Conservation (phyloP, 495 filamentous ascomycete genomes). For the Cercophora scortea region DNA sequence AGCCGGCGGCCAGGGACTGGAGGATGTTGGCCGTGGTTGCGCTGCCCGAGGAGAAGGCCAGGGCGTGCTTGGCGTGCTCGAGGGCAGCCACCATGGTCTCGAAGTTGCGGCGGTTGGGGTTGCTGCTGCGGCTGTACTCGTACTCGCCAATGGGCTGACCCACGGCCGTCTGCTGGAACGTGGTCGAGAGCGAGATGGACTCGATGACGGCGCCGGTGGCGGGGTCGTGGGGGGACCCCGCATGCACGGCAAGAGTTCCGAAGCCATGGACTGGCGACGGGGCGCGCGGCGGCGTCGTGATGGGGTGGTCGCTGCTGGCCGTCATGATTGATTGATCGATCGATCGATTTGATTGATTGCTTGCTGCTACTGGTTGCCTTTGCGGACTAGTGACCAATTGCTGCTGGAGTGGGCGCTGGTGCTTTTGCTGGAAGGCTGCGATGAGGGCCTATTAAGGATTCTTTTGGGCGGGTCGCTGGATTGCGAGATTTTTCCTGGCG, state of each 20-base stretch:
- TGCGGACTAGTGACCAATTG: background rate
- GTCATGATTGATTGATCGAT: conserved; percentile 25
- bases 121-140: conserved; percentile 87
- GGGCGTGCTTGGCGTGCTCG: conserved; percentile 84
- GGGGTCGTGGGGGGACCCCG: conserved; percentile 83
- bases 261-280: conserved; percentile 52
- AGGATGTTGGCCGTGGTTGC: conserved; percentile 89
- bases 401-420: background rate
- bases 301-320: conserved; percentile 28
- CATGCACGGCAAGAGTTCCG: conserved; percentile 90
- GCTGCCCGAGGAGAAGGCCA: conserved; percentile 92
- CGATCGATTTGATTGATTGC: too few species aligned
- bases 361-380: background rate
- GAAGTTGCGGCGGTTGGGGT: conserved; percentile 92
- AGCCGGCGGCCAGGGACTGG: conserved; percentile 84
- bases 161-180: conserved; percentile 78
- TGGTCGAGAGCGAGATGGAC: conserved; percentile 90
- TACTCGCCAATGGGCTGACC: conserved; percentile 78
- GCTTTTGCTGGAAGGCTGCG: background rate
- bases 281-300: conserved; percentile 35
- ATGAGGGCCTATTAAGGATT: background rate
- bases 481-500: conserved; percentile 7
- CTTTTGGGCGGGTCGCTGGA: background rate
- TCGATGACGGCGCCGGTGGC: conserved; percentile 91
- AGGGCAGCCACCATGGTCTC: conserved; percentile 85